Conservation (phyloP, 2,329 filamentous ascomycete species). For the Trichoderma pleuroti region DNA sequence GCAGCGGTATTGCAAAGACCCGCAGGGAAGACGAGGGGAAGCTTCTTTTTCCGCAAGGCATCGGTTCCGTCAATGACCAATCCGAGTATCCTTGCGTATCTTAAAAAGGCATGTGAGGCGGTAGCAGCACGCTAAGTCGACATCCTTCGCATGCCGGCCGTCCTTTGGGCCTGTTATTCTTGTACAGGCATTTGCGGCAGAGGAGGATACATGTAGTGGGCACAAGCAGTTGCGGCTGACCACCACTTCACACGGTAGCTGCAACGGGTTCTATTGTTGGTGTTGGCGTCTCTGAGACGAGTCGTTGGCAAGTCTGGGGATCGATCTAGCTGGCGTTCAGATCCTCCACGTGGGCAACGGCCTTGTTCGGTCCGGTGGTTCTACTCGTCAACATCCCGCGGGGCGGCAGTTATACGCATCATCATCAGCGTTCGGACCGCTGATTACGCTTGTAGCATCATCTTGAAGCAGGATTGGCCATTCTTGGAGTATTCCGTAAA, state of each 20-base stretch:
- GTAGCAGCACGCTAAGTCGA: neutral
- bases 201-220: neutral
- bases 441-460: neutral
- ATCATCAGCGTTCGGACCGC: neutral
- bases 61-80: neutral
- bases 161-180: neutral
- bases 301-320: neutral
- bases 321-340: neutral
- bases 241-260: constrained; percentile 1
- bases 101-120: neutral
- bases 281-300: constrained; percentile 8
- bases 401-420: neutral
- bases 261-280: neutral
- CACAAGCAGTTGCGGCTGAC: constrained; percentile 1
- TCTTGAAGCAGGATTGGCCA: neutral
- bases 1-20: neutral
- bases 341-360: constrained; percentile 7
- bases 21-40: neutral
- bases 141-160: neutral
- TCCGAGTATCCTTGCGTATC: neutral
- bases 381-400: neutral
- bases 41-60: neutral
- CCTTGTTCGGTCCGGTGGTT: neutral
- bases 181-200: neutral
- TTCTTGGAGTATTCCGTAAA: neutral